A percentile compares a stretch with the other conserved stretches of the same genome.
phyloP scores from a whole-genome alignment of 1,284 basidiomycete genomes.

The Fomitopsis pinicola region DNA sequence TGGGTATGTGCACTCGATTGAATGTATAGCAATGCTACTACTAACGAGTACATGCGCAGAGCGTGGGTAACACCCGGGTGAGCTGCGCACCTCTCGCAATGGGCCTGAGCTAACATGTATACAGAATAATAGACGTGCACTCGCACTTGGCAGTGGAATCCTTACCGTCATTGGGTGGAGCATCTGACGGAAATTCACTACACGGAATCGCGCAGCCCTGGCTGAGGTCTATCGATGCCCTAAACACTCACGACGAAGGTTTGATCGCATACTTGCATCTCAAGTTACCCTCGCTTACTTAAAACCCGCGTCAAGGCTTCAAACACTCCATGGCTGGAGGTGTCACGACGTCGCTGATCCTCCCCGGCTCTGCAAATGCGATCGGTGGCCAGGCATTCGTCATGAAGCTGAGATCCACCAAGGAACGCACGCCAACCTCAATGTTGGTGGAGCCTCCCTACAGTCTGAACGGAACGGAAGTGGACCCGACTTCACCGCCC shows the following conservation, averaged over 20 bases:
- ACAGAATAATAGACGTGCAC: slow-evolving; percentile 19
- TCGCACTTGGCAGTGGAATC: slow-evolving; percentile 17
- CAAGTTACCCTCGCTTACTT: not conserved
- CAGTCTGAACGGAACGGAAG: slow-evolving; percentile 27
- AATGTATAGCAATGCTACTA: not conserved
- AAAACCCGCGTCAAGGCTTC: slow-evolving; percentile 18
- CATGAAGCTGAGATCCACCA: slow-evolving; percentile 44
- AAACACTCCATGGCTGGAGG: slow-evolving; percentile 38
- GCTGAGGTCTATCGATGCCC: slow-evolving; percentile 43
- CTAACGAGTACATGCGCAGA: not conserved
- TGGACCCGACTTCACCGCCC: slow-evolving; percentile 20
- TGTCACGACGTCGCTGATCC: slow-evolving; percentile 40
- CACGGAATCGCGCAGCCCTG: slow-evolving; percentile 37
- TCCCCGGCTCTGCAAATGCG: slow-evolving; percentile 44
- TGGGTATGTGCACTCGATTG: slow-evolving; percentile 4
- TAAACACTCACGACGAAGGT: slow-evolving; percentile 35
- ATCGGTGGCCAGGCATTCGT: slow-evolving; percentile 40
- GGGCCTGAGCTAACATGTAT: not conserved
- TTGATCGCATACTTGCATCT: not conserved
- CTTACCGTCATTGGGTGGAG: slow-evolving; percentile 18
- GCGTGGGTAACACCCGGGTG: slow-evolving; percentile 20
- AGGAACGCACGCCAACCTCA: slow-evolving; percentile 38
- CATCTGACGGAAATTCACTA: slow-evolving; percentile 29
- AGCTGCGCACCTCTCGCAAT: not conserved
- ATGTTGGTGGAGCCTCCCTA: slow-evolving; percentile 45